These are phyloP conservation scores for Thalassia testudinum DNA, from an alignment of 116 monocot species.

Conservation along the genomic window DNA sequence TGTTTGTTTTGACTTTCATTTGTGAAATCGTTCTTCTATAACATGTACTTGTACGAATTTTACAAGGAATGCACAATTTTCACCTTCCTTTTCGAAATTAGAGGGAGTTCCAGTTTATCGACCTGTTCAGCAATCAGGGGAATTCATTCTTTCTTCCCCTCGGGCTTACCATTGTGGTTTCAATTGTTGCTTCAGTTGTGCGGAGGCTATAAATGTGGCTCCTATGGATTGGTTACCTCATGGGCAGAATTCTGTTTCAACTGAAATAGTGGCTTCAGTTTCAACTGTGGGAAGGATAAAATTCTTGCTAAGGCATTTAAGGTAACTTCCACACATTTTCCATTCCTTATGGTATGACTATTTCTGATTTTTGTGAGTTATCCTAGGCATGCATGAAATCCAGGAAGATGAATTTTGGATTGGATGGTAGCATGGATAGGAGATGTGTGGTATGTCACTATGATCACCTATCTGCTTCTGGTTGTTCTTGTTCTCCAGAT, in stretches of 20 bases:
- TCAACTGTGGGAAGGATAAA: slow-evolving; percentile 46
- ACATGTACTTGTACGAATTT: too few relatives aligned
- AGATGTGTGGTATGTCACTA: slow-evolving; percentile 83
- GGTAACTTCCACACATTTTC: not conserved
- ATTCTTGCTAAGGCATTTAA: slow-evolving; percentile 49
- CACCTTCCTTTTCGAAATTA: slow-evolving; percentile 74
- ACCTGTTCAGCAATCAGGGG: slow-evolving; percentile 69
- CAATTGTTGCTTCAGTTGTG: slow-evolving; percentile 90
- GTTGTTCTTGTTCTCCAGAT: slow-evolving; percentile 67
- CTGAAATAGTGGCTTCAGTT: too few relatives aligned
- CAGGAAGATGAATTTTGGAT: slow-evolving; percentile 69
- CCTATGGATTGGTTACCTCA: slow-evolving; percentile 95
- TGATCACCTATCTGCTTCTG: slow-evolving; percentile 83
- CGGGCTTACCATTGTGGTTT: slow-evolving; percentile 95
- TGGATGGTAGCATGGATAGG: slow-evolving; percentile 56
- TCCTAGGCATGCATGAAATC: slow-evolving; percentile 28
- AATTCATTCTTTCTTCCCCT: slow-evolving; percentile 91
- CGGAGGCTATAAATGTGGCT: slow-evolving; percentile 92
- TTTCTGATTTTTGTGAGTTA: not conserved
- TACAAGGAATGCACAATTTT: slow-evolving; percentile 95
- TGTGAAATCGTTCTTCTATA: too few relatives aligned
- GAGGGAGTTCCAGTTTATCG: slow-evolving; percentile 74
- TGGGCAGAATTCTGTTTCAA: slow-evolving; percentile 72
- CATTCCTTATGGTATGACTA: not conserved
- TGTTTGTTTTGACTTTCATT: too few relatives aligned